A percentile compares a stretch with the other conserved stretches of the same genome.
phyloP scores from a whole-genome alignment of 1,139 yeast species.

The Hyphopichia fennica region DNA sequence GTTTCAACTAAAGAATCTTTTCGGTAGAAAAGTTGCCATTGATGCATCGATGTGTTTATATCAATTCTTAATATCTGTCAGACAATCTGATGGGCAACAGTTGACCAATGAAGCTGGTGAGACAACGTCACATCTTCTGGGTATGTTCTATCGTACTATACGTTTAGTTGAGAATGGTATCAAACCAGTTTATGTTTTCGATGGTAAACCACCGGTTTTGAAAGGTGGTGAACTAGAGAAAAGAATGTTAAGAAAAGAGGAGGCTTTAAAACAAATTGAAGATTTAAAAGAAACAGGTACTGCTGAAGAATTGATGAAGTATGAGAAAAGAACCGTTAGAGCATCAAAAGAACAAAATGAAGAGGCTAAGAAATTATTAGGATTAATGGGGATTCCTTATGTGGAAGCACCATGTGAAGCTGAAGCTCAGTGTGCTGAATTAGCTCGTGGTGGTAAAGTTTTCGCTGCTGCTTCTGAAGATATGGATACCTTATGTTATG shows the following conservation, averaged over 20 bases:
- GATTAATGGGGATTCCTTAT: constrained; percentile 92
- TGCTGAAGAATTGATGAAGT: constrained; percentile 70
- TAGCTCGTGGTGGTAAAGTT: constrained; percentile 85
- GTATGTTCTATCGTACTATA: constrained; percentile 90
- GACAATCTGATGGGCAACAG: constrained; percentile 97
- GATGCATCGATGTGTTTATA: constrained; percentile 90
- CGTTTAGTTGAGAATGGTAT: constrained; percentile 87
- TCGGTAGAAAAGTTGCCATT: constrained; percentile 94
- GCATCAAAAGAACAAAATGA: constrained; percentile 90
- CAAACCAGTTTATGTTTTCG: constrained; percentile 95
- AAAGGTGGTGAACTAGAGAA: constrained; percentile 93
- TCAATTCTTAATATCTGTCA: constrained; percentile 91
- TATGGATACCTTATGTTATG: constrained; percentile 96
- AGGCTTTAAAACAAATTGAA: constrained; percentile 74
- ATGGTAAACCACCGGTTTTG: constrained; percentile 91
- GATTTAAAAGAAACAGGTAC: constrained; percentile 79
- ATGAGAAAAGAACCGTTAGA: constrained; percentile 83
- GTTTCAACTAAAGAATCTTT: constrained; percentile 78
- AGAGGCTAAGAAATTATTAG: constrained; percentile 79
- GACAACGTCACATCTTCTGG: constrained; percentile 94
- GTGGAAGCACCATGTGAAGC: constrained; percentile 97
- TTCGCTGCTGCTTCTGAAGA: constrained; percentile 98
- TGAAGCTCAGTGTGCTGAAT: constrained; percentile 95
- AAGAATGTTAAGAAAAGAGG: constrained; percentile 76
- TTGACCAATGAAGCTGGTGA: constrained; percentile 86